Evolutionary conservation across 208 protist species (phyloP), one percentile per base, ranked within the genome.

Genomic region (Trypanosomatidae sp.): DNA sequence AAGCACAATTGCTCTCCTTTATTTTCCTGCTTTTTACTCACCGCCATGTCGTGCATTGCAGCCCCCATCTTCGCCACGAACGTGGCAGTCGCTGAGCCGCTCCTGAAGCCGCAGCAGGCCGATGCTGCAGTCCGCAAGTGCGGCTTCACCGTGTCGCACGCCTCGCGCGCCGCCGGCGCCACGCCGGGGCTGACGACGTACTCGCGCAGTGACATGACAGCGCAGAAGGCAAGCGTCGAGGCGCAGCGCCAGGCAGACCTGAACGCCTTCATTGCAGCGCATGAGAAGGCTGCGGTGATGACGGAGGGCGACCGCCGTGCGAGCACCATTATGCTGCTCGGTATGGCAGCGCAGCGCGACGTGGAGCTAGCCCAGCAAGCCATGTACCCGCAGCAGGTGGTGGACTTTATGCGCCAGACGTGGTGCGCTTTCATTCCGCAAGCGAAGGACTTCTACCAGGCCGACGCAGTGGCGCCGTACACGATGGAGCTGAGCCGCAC

Each of bases 351-450:
- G 5, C 60, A 85, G 73, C 72, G 79, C 3, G 83, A 86, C 66
- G 17, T 90, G 0, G 49, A 50, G n/a, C 0, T 15, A 80, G 6
- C 81, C 73, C 15, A 49, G 44, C 1, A 36, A 33, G 7, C 52
- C 43, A 17, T 59, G 70, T 88, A 88, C 62, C 74, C 77, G n/a
- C 55, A 52, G 17, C 69, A 73, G 30, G 79, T 90, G 46, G 52
- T 90, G 19, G 53, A 80, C 30, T 89, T 90, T 58, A 87, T 90
- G 73, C 70, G 58, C 4, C 80, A 85, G 49, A 88, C 84, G n/a
- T 94, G 89, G 89, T 56, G 62, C 9, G 75, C 76, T 15, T 81
- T 94, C 53, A 83, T 94, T 39, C 59, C 69, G 28, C 85, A 94
- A 62, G 78, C 79, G 7, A 76, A 83, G 19, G 75, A 75, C 8